Evolutionary conservation across 345 rosid species (phyloP).

Genomic region (Capsella bursapastoris): DNA sequence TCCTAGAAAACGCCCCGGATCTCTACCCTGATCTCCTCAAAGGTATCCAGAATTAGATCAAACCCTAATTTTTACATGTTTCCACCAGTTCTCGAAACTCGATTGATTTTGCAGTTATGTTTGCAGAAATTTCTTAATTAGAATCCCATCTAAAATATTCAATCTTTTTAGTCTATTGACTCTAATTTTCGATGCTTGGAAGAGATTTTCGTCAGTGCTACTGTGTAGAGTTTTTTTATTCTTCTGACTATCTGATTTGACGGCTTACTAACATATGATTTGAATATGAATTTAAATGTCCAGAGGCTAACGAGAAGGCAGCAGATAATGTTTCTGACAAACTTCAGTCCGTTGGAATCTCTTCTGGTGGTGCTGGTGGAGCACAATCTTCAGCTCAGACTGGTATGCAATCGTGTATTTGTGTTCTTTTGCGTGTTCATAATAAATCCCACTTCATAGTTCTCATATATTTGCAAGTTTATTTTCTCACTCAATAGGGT

Average conservation of each 20-base stretch:
- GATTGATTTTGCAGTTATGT: no score
- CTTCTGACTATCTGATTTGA: background rate
- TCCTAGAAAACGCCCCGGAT: conserved; percentile 74
- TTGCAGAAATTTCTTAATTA: no score
- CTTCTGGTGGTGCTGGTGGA: conserved; percentile 59
- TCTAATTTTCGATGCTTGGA: no score
- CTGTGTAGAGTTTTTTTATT: background rate
- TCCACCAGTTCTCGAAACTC: background rate
- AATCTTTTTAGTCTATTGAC: no score
- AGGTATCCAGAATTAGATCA: conserved; percentile 46
- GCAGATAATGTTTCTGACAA: conserved; percentile 68
- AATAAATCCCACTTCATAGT: background rate
- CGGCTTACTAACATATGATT: background rate
- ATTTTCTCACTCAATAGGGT: background rate
- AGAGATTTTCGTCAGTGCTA: background rate
- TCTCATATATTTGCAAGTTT: background rate
- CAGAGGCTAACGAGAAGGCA: conserved; percentile 70
- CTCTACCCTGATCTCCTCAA: conserved; percentile 87
- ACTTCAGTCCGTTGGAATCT: conserved; percentile 71
- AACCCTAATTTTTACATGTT: conserved; percentile 24
- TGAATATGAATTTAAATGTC: background rate
- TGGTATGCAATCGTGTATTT: conserved; percentile 28
- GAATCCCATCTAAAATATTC: no score
- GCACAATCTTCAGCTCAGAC: conserved; percentile 53
- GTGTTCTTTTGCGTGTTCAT: background rate